Evolutionary conservation across 306 rosid species (phyloP).

Genomic region (Corylus avellana): DNA sequence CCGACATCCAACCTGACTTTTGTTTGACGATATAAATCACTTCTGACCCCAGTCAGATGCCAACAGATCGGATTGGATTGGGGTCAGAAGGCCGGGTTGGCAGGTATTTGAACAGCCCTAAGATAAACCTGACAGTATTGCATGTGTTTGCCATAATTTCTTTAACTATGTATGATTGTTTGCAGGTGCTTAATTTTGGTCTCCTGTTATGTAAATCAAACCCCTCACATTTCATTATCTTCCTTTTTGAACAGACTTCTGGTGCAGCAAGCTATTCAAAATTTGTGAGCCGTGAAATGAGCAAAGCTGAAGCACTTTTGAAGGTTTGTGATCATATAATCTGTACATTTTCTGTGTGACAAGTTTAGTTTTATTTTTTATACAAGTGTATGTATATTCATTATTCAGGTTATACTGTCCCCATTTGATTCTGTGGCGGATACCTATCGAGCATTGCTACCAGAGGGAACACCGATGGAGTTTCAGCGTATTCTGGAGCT

Average conservation of each 20-base stretch:
- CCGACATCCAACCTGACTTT: too few relatives aligned
- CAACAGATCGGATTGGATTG: too few relatives aligned
- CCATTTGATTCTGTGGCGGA: conserved; percentile 96
- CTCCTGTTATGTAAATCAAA: conserved; percentile 15
- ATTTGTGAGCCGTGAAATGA: conserved; percentile 97
- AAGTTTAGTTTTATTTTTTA: conserved; percentile 18
- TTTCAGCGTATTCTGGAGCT: conserved; percentile 97
- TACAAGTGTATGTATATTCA: conserved; percentile 23
- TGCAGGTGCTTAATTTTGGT: conserved; percentile 5
- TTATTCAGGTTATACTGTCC: conserved; percentile 82
- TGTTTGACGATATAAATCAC: too few relatives aligned
- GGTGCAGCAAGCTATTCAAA: conserved; percentile 93
- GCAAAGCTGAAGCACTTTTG: conserved; percentile 98
- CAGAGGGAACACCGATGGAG: conserved; percentile 99
- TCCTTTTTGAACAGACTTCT: conserved; percentile 57
- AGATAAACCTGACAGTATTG: not conserved
- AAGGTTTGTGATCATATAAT: conserved; percentile 57
- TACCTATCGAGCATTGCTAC: conserved; percentile 93
- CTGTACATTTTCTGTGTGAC: conserved; percentile 5
- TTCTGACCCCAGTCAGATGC: too few relatives aligned
- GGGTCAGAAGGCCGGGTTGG: too few relatives aligned
- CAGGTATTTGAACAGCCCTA: too few relatives aligned
- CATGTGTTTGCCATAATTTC: not conserved
- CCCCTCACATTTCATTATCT: conserved; percentile 16
- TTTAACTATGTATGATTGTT: conserved; percentile 11